These are phyloP conservation scores for Phyllosticta capitalensis DNA, from an alignment of 2,329 filamentous ascomycete genomes.

Conservation along the genomic window DNA sequence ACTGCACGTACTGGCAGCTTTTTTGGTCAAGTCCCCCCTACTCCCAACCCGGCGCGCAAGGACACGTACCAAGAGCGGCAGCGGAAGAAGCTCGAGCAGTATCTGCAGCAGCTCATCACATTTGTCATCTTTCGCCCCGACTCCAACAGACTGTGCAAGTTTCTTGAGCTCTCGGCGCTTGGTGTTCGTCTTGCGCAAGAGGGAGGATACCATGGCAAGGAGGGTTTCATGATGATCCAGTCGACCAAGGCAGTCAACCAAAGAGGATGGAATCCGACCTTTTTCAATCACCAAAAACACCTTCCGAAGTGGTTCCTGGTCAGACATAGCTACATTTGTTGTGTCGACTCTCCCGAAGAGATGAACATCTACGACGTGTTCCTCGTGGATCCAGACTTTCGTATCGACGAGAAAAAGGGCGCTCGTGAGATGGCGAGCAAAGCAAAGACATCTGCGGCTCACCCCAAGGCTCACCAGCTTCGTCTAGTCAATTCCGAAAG, in stretches of 20 bases:
- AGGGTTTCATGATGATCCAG: slow-evolving; percentile 86
- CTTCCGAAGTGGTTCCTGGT: slow-evolving; percentile 96
- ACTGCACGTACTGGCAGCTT: slow-evolving; percentile 31
- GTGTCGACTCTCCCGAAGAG: slow-evolving; percentile 95
- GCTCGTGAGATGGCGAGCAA: slow-evolving; percentile 55
- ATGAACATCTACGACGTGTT: slow-evolving; percentile 99
- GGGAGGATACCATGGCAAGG: slow-evolving; percentile 95
- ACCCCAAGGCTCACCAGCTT: slow-evolving; percentile 70
- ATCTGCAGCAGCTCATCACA: slow-evolving; percentile 85
- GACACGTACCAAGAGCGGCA: slow-evolving; percentile 68
- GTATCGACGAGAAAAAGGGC: slow-evolving; percentile 58
- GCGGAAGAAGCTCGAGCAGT: slow-evolving; percentile 75
- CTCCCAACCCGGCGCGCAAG: slow-evolving; percentile 30
- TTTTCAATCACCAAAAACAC: slow-evolving; percentile 49
- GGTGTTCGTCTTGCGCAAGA: slow-evolving; percentile 90
- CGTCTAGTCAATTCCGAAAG: slow-evolving; percentile 87
- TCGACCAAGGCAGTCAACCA: slow-evolving; percentile 84
- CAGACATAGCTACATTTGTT: slow-evolving; percentile 94
- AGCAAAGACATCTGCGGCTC: slow-evolving; percentile 51
- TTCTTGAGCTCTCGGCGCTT: slow-evolving; percentile 86
- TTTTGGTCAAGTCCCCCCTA: slow-evolving; percentile 24
- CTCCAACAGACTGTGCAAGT: slow-evolving; percentile 91
- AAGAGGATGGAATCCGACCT: slow-evolving; percentile 53
- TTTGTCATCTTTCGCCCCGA: slow-evolving; percentile 96
- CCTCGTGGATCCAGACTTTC: slow-evolving; percentile 84